Conservation (phyloP, 2,329 filamentous ascomycete genomes). For the Ascochyta lentis region DNA sequence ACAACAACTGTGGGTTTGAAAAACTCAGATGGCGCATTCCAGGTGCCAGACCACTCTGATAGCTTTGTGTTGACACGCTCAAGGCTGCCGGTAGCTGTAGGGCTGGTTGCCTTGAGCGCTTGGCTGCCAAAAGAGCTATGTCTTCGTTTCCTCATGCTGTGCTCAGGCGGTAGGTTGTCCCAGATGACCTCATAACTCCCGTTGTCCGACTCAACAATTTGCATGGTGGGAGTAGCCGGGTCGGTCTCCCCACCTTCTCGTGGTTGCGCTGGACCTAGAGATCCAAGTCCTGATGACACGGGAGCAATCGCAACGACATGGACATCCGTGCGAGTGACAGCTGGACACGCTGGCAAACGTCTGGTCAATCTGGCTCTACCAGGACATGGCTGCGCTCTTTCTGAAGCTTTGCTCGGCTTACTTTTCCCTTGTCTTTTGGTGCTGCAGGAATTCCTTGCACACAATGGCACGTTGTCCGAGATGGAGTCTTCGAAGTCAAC, state of each 20-base stretch:
- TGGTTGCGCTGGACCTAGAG: not conserved
- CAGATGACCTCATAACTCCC: slow-evolving; percentile 42
- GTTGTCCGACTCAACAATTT: slow-evolving; percentile 38
- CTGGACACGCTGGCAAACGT: slow-evolving; percentile 34
- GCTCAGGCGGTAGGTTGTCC: slow-evolving; percentile 33
- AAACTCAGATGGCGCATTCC: slow-evolving; percentile 18
- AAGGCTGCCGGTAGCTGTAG: slow-evolving; percentile 27
- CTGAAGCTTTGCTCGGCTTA: not conserved
- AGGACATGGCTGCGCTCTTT: slow-evolving; percentile 12
- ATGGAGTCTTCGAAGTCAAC: slow-evolving; percentile 37
- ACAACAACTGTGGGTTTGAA: slow-evolving; percentile 39
- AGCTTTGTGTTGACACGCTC: slow-evolving; percentile 43
- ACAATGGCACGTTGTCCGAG: not conserved
- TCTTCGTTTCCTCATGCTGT: slow-evolving; percentile 9
- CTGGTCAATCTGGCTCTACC: slow-evolving; percentile 21
- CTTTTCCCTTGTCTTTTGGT: not conserved
- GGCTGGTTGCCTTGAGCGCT: slow-evolving; percentile 21
- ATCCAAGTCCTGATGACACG: slow-evolving; percentile 9
- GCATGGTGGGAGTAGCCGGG: slow-evolving; percentile 43
- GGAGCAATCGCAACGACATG: slow-evolving; percentile 43
- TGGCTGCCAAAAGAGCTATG: slow-evolving; percentile 32
- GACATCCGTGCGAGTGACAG: slow-evolving; percentile 43
- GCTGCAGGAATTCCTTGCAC: not conserved
- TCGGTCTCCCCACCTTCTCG: slow-evolving; percentile 1
- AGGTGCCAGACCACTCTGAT: slow-evolving; percentile 36